These are phyloP conservation scores for Oryza nivara DNA, from an alignment of 176 grass and related monocot species.

Conservation along the genomic window DNA sequence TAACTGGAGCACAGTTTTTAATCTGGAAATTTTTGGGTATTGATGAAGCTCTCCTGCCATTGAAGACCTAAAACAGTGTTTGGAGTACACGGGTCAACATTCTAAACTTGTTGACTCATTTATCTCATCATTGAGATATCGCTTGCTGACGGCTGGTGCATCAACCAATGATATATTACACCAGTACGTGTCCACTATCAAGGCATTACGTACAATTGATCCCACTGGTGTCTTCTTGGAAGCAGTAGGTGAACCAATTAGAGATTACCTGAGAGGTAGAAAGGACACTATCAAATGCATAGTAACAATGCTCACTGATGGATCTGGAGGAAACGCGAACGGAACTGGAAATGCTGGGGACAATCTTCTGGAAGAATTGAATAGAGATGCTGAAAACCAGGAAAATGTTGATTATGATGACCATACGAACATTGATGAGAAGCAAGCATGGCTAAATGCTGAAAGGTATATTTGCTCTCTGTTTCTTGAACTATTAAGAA, in stretches of 20 bases:
- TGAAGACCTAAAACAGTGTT: slow-evolving; percentile 92
- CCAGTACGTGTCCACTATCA: slow-evolving; percentile 97
- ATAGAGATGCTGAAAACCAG: slow-evolving; percentile 90
- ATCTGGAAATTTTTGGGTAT: slow-evolving; percentile 28
- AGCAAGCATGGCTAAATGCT: slow-evolving; percentile 94
- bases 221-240: slow-evolving; percentile 96
- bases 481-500: slow-evolving; percentile 4
- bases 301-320: slow-evolving; percentile 94
- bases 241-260: slow-evolving; percentile 99
- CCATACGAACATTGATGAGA: slow-evolving; percentile 86
- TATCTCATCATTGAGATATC: slow-evolving; percentile 91
- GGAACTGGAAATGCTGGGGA: slow-evolving; percentile 75
- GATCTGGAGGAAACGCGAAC: slow-evolving; percentile 70
- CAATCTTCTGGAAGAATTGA: slow-evolving; percentile 94
- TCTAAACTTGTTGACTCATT: slow-evolving; percentile 96
- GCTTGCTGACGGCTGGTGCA: slow-evolving; percentile 91
- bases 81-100: slow-evolving; percentile 95
- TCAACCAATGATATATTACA: slow-evolving; percentile 99
- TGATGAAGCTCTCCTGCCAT: slow-evolving; percentile 83
- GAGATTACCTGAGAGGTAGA: slow-evolving; percentile 94
- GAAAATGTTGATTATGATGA: slow-evolving; percentile 78
- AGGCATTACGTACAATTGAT: slow-evolving; percentile 86
- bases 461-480: slow-evolving; percentile 54
- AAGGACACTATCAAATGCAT: slow-evolving; percentile 99
- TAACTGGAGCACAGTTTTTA: slow-evolving; percentile 17